A percentile compares a stretch with the other conserved stretches of the same genome.
These are phyloP conservation scores for Cercospora sp. DNA, from an alignment of 2,329 filamentous ascomycete genomes.

Conservation along the genomic window DNA sequence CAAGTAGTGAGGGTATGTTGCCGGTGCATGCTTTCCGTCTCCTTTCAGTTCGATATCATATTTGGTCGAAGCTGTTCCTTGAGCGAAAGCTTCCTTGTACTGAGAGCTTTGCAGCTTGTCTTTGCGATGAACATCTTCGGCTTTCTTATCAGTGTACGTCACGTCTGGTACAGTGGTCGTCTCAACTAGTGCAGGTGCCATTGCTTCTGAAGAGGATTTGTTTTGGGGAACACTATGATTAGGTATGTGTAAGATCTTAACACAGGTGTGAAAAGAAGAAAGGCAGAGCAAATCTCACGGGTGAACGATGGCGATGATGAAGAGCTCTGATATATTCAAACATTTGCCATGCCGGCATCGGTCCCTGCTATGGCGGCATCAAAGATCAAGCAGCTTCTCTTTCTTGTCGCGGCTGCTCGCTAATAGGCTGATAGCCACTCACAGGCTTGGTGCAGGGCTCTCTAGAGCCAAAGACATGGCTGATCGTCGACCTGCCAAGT, in stretches of 20 bases:
- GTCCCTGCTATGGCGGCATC: slow-evolving; percentile 14
- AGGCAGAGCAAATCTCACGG: not conserved
- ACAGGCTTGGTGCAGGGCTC: not conserved
- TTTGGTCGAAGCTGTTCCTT: slow-evolving; percentile 45
- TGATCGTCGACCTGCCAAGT: slow-evolving; percentile 4
- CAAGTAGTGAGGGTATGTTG: slow-evolving; percentile 56
- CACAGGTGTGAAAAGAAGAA: not conserved
- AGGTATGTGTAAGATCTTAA: not conserved
- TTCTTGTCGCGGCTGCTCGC: slow-evolving; percentile 19
- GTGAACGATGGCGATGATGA: not conserved
- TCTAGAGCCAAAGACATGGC: not conserved
- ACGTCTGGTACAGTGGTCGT: slow-evolving; percentile 28
- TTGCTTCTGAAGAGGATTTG: slow-evolving; percentile 23
- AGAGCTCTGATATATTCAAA: slow-evolving; percentile 20
- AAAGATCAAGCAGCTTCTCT: slow-evolving; percentile 17
- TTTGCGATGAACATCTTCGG: slow-evolving; percentile 30
- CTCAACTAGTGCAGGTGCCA: slow-evolving; percentile 49
- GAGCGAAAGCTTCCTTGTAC: slow-evolving; percentile 48
- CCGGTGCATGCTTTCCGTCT: slow-evolving; percentile 54
- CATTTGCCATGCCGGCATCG: slow-evolving; percentile 28
- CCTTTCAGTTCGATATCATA: slow-evolving; percentile 57
- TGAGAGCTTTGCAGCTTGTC: slow-evolving; percentile 30
- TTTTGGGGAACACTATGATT: not conserved
- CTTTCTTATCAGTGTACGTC: slow-evolving; percentile 24
- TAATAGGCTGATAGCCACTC: slow-evolving; percentile 13